phyloP scores from a whole-genome alignment of 73 alveolate genomes.

The Paramecium sonneborni region DNA sequence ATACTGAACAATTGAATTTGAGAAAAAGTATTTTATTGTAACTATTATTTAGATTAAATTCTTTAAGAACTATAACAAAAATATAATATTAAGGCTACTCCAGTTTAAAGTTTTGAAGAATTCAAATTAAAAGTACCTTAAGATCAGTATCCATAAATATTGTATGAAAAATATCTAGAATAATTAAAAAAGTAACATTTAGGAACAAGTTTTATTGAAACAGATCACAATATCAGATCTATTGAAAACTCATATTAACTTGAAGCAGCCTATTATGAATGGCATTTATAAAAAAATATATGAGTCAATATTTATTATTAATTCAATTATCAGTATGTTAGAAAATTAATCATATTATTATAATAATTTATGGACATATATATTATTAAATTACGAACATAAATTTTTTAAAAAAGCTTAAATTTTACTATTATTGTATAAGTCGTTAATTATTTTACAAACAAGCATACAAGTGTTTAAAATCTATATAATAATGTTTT shows the following conservation, averaged over 20 bases:
- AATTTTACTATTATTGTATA: not conserved
- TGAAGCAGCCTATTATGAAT: constrained; percentile 34
- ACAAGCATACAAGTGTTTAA: too few species aligned
- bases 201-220: not conserved
- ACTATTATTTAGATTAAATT: not conserved
- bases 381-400: too few species aligned
- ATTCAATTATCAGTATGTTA: not conserved
- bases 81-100: not conserved
- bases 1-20: not conserved
- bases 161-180: not conserved
- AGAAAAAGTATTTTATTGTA: not conserved
- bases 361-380: too few species aligned
- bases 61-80: not conserved
- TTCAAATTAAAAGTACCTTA: not conserved
- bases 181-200: not conserved
- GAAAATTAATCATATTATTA: too few species aligned
- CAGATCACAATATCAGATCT: not conserved
- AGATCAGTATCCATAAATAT: constrained; percentile 20
- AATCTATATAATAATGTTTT: too few species aligned
- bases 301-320: not conserved
- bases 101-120: not conserved
- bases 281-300: not conserved
- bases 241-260: constrained; percentile 1
- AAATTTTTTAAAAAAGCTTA: not conserved
- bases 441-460: too few species aligned